Evolutionary conservation across 768 basidiomycete genomes (phyloP).

Genomic region (Suillus bovinus): DNA sequence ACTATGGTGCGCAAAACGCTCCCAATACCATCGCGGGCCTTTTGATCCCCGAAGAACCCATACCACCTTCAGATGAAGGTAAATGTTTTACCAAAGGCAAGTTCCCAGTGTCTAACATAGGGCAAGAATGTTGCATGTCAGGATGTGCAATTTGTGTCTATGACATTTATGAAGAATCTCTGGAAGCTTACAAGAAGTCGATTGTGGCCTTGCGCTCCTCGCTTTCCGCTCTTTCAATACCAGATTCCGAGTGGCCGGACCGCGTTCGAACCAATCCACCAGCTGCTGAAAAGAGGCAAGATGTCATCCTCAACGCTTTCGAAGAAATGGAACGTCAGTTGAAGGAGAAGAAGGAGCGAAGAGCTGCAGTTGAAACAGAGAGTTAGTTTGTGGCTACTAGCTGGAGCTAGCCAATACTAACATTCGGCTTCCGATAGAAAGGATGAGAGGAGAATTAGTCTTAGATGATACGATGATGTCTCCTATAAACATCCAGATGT

Average conservation of each 20-base stretch:
- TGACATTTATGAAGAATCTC: slow-evolving; percentile 79
- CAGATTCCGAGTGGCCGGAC: slow-evolving; percentile 66
- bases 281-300: slow-evolving; percentile 20
- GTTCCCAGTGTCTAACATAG: neutral
- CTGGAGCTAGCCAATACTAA: slow-evolving; percentile 7
- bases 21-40: slow-evolving; percentile 25
- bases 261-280: slow-evolving; percentile 37
- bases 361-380: slow-evolving; percentile 35
- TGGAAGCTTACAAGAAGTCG: slow-evolving; percentile 60
- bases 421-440: slow-evolving; percentile 21
- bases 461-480: slow-evolving; percentile 18
- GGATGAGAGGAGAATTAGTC: slow-evolving; percentile 18
- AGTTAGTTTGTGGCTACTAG: slow-evolving; percentile 36
- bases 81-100: slow-evolving; percentile 16
- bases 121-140: slow-evolving; percentile 90
- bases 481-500: slow-evolving; percentile 19
- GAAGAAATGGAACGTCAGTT: slow-evolving; percentile 68
- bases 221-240: slow-evolving; percentile 49
- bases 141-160: slow-evolving; percentile 93
- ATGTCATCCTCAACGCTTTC: slow-evolving; percentile 60
- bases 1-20: neutral
- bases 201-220: slow-evolving; percentile 49
- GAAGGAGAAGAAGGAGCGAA: slow-evolving; percentile 42
- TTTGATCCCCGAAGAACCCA: slow-evolving; percentile 60
- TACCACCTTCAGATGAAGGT: slow-evolving; percentile 69